Evolutionary conservation across 2,329 filamentous ascomycete genomes (phyloP).

Genomic region (Pezizomycotina sp.): DNA sequence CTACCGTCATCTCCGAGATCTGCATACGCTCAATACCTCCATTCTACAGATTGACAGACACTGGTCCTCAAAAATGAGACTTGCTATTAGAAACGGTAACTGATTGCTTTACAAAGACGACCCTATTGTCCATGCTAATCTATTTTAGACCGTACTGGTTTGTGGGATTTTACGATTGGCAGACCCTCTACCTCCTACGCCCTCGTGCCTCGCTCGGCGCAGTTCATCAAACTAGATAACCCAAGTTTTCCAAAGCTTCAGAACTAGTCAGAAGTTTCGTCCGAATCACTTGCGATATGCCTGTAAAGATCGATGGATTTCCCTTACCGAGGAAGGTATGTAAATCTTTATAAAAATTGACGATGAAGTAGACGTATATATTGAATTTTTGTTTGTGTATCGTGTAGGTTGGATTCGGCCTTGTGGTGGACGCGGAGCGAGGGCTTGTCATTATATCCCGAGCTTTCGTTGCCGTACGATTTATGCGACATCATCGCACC

Average conservation of each 20-base stretch:
- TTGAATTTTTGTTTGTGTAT: not conserved
- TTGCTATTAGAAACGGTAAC: conserved; percentile 62
- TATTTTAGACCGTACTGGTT: conserved; percentile 50
- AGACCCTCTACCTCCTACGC: conserved; percentile 69
- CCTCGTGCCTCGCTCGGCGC: conserved; percentile 62
- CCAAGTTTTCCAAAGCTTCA: conserved; percentile 75
- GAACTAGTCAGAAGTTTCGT: conserved; percentile 92
- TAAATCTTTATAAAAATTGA: not conserved
- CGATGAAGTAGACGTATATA: too few relatives aligned
- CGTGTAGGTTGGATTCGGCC: conserved; percentile 60
- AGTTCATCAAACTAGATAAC: conserved; percentile 83
- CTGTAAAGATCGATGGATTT: conserved; percentile 93
- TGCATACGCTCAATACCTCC: conserved; percentile 85
- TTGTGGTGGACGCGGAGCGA: conserved; percentile 95
- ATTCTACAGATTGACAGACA: conserved; percentile 88
- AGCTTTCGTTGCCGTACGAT: conserved; percentile 87
- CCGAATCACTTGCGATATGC: conserved; percentile 80
- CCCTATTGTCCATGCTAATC: conserved; percentile 1
- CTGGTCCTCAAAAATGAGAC: conserved; percentile 87
- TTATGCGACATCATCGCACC: conserved; percentile 85
- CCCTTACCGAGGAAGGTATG: conserved; percentile 63
- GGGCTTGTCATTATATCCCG: conserved; percentile 86
- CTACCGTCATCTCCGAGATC: conserved; percentile 85
- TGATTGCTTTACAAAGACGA: not conserved
- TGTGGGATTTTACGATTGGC: conserved; percentile 92